Evolutionary conservation across 2,329 filamentous ascomycete species (phyloP), one percentile per base, ranked within the genome.

Genomic region (Myriangium duriaei): DNA sequence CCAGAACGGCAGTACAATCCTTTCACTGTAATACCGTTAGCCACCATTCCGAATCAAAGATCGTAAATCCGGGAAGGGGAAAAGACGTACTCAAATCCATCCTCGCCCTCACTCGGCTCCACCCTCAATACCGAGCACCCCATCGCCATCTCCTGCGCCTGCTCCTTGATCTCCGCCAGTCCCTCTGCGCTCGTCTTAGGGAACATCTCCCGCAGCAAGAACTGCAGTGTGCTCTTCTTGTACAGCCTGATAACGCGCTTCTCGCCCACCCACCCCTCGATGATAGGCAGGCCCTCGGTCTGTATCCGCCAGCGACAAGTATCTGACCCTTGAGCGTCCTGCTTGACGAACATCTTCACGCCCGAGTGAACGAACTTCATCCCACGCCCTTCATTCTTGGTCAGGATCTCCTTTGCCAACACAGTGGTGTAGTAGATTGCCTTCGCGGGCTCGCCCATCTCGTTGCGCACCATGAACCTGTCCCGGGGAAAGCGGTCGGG

Each of bases 341-440:
- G 88, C 67, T 93, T 94, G 68, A 96, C 91, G 58, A 93, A 98
- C 85, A 96, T 96, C 64, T 93, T 93, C 21, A 98, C 87, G 46
- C 91, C 91, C 35, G 81, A 88, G 61, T 98, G 91, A 34, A 98
- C 82, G 55, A 98, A 94, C 58, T 91, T 93, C 60, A 96, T 79
- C 32, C 86, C 86, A 17, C 81, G 79, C 30, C 85, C 83, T 59
- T 95, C 86, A 57, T 98, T 98, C 54, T 80, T 72, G 3, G 71
- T 74, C 3, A 98, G 71, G 38, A 98, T 91, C 47, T 88, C 81
- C 19, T 86, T 81, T 14, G 85, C 80, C 10, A 96, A 71, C 4
- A 75, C 73, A 24, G 81, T 87, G 9, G 86, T 92, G 67, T 96
- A 98, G 70, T 98, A 98, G 50, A 98, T 88, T 17, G 87, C 91